phyloP scores from a whole-genome alignment of 2,329 filamentous ascomycete genomes.

The Stagonosporopsis rhizophila region DNA sequence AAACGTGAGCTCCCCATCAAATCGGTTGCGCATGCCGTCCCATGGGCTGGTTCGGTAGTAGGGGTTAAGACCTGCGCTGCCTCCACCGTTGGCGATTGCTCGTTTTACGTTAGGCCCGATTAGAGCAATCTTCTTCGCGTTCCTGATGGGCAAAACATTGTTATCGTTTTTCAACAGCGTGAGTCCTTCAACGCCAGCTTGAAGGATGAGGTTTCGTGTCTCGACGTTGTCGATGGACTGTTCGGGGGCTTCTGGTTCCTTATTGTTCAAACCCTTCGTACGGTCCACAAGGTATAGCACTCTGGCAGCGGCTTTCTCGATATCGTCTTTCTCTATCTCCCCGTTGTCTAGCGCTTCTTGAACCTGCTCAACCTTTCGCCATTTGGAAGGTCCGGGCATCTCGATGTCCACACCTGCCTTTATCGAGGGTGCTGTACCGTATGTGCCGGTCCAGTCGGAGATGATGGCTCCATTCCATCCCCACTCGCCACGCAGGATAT shows the following conservation, averaged over 20 bases:
- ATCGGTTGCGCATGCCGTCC: conserved; percentile 65
- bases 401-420: conserved; percentile 50
- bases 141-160: conserved; percentile 64
- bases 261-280: conserved; percentile 64
- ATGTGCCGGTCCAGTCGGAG: conserved; percentile 53
- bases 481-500: conserved; percentile 52
- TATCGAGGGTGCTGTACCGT: conserved; percentile 49
- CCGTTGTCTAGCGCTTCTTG: conserved; percentile 44
- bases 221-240: conserved; percentile 60
- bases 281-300: conserved; percentile 68
- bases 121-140: conserved; percentile 66
- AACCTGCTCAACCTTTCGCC: conserved; percentile 48
- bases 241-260: conserved; percentile 64
- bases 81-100: conserved; percentile 71
- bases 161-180: conserved; percentile 70
- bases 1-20: conserved; percentile 64
- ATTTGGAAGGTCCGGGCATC: conserved; percentile 52
- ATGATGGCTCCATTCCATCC: conserved; percentile 53
- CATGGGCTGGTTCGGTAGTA: conserved; percentile 72
- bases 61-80: conserved; percentile 71
- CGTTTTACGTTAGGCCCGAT: conserved; percentile 73
- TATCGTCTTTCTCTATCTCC: conserved; percentile 58
- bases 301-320: conserved; percentile 57
- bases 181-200: conserved; percentile 67
- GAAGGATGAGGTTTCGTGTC: conserved; percentile 66